Conservation (phyloP, 2,329 filamentous ascomycete genomes). For the Colletotrichum orchidophilum region DNA sequence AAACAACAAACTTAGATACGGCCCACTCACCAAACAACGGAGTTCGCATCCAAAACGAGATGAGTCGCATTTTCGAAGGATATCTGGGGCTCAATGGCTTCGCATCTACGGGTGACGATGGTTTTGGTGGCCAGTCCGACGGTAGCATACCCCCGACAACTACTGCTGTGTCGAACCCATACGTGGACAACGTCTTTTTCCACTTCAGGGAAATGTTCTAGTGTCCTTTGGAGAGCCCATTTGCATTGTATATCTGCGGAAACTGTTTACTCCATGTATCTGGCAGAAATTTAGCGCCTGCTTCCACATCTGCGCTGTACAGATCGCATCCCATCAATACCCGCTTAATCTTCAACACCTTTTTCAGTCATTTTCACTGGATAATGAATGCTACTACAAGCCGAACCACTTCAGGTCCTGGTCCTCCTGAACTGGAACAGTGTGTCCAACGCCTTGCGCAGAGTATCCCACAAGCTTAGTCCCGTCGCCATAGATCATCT, state of each 20-base stretch:
- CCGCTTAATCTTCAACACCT: background rate
- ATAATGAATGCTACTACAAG: slow-evolving; percentile 4
- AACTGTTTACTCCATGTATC: background rate
- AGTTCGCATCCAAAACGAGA: slow-evolving; percentile 60
- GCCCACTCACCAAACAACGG: slow-evolving; percentile 50
- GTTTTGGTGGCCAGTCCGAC: slow-evolving; percentile 36
- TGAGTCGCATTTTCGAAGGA: slow-evolving; percentile 57
- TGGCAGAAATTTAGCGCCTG: background rate
- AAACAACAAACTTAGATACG: slow-evolving; percentile 14
- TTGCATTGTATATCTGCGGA: too few species aligned
- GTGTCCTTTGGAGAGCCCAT: background rate
- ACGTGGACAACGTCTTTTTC: slow-evolving; percentile 45
- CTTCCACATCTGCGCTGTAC: background rate
- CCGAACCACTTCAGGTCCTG: slow-evolving; percentile 36
- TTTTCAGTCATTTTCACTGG: background rate
- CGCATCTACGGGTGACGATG: slow-evolving; percentile 42
- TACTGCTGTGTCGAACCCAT: slow-evolving; percentile 34
- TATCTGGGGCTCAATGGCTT: slow-evolving; percentile 49
- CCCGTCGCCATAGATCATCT: slow-evolving; percentile 46
- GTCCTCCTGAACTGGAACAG: slow-evolving; percentile 39
- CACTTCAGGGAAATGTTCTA: slow-evolving; percentile 51
- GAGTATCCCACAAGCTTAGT: slow-evolving; percentile 42
- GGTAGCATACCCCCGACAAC: slow-evolving; percentile 34
- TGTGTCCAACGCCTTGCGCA: slow-evolving; percentile 43
- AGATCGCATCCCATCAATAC: background rate